phyloP scores from a whole-genome alignment of 805 yeast genomes.

The Yamadazyma insecticola region DNA sequence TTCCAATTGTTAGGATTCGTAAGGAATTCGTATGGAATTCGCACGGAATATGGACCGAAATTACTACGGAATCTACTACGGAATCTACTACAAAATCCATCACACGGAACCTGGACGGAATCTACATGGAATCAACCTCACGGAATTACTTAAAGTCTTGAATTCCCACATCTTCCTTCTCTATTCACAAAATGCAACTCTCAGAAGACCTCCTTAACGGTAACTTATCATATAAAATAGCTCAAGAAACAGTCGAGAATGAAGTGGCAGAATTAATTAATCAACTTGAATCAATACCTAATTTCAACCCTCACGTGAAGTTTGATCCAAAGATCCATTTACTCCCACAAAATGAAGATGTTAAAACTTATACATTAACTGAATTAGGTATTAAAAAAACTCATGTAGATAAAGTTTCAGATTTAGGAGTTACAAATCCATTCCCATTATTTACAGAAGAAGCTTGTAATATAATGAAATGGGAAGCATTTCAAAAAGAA shows the following conservation, averaged over 20 bases:
- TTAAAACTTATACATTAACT: slow-evolving; percentile 29
- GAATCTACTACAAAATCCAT: too few species aligned
- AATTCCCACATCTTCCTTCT: too few species aligned
- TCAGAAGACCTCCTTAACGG: slow-evolving; percentile 11
- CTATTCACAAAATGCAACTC: not conserved
- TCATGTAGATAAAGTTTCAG: slow-evolving; percentile 26
- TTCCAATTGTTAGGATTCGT: too few species aligned
- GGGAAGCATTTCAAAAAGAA: slow-evolving; percentile 20
- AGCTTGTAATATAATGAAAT: slow-evolving; percentile 24
- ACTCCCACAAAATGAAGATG: slow-evolving; percentile 13
- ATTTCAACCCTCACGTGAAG: slow-evolving; percentile 8
- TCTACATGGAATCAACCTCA: too few species aligned
- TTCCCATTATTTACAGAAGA: slow-evolving; percentile 27
- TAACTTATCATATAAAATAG: slow-evolving; percentile 5
- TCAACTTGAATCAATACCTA: slow-evolving; percentile 6
- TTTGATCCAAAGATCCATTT: slow-evolving; percentile 11
- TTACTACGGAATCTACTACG: too few species aligned
- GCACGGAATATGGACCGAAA: too few species aligned
- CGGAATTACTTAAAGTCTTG: too few species aligned
- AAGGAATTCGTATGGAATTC: too few species aligned
- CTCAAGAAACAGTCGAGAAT: slow-evolving; percentile 6
- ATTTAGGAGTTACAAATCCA: slow-evolving; percentile 28
- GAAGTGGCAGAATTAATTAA: slow-evolving; percentile 8
- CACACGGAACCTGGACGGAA: too few species aligned
- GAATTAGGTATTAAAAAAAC: slow-evolving; percentile 35